Conservation (phyloP, 331 rosid genomes). For the Dryas integrifolia region DNA sequence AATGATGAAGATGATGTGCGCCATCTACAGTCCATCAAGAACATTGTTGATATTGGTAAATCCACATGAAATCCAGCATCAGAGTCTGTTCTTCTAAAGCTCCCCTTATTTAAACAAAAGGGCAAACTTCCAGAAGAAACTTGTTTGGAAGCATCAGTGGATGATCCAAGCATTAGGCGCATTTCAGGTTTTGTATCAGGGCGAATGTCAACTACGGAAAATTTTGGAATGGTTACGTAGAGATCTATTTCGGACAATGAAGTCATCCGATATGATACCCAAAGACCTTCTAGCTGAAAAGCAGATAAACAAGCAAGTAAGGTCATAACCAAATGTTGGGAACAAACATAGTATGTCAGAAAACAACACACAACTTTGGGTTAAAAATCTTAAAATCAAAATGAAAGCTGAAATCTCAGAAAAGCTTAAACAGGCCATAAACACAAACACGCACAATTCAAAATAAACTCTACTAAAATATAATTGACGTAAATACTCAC, state of each 20-base stretch:
- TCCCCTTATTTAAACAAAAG: constrained; percentile 37
- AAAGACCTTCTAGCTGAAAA: constrained; percentile 90
- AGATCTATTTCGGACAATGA: constrained; percentile 84
- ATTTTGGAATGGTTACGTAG: constrained; percentile 82
- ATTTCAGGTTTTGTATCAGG: constrained; percentile 88
- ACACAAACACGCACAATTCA: background rate
- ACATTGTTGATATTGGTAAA: constrained; percentile 75
- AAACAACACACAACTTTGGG: background rate
- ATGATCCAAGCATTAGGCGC: constrained; percentile 99
- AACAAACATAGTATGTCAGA: background rate
- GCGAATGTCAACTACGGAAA: constrained; percentile 79
- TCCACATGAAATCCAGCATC: constrained; percentile 47
- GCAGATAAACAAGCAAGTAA: constrained; percentile 27
- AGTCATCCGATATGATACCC: constrained; percentile 94
- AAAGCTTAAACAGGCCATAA: constrained; percentile 7
- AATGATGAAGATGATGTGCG: constrained; percentile 72
- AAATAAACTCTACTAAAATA: background rate
- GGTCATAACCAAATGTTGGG: background rate
- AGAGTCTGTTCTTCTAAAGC: constrained; percentile 43
- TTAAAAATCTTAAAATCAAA: background rate
- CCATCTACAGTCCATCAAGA: constrained; percentile 93
- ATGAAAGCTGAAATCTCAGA: constrained; percentile 10
- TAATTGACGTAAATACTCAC: constrained; percentile 52
- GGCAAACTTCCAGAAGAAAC: constrained; percentile 58
- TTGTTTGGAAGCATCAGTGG: constrained; percentile 72